These are phyloP conservation scores for Aureobasidium sp. DNA, from an alignment of 2,329 filamentous ascomycete genomes.

Conservation along the genomic window DNA sequence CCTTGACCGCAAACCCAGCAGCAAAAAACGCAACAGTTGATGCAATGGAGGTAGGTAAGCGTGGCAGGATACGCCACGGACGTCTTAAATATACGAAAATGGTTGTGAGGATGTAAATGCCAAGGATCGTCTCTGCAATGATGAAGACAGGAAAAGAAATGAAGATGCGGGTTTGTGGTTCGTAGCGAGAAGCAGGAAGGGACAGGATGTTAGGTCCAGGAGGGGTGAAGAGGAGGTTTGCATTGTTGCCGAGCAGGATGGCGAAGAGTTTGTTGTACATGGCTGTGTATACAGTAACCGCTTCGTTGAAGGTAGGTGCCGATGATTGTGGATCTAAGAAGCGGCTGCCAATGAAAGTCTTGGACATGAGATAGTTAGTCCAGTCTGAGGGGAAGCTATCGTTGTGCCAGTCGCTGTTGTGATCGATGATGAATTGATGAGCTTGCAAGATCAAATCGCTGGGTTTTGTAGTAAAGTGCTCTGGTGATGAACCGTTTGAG, in stretches of 20 bases:
- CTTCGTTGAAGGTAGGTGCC: conserved; percentile 25
- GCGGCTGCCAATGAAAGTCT: conserved; percentile 20
- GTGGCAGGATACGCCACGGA: not conserved
- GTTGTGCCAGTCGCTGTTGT: conserved; percentile 34
- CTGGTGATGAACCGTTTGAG: not conserved
- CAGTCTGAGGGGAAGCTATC: conserved; percentile 36
- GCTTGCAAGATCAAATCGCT: not conserved
- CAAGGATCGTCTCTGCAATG: conserved; percentile 36
- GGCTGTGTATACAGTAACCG: conserved; percentile 17
- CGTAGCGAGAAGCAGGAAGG: conserved; percentile 14
- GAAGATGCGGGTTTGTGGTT: conserved; percentile 37
- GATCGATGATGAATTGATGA: not conserved
- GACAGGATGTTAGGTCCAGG: not conserved
- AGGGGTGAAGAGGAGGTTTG: conserved; percentile 29
- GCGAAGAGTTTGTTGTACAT: conserved; percentile 35
- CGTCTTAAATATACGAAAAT: not conserved
- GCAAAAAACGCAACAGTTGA: too few species aligned
- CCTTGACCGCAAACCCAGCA: too few species aligned
- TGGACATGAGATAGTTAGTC: conserved; percentile 39
- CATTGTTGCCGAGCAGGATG: conserved; percentile 36
- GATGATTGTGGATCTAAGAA: conserved; percentile 29
- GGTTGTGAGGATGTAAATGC: conserved; percentile 35
- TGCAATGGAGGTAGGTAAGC: not conserved
- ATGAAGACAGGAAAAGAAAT: conserved; percentile 39
- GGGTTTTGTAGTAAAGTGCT: not conserved